Percentiles rank a stretch among this genome's conserved stretches.
These are phyloP conservation scores for Luffa aegyptiaca DNA, from an alignment of 306 rosid genomes.

Conservation along the genomic window DNA sequence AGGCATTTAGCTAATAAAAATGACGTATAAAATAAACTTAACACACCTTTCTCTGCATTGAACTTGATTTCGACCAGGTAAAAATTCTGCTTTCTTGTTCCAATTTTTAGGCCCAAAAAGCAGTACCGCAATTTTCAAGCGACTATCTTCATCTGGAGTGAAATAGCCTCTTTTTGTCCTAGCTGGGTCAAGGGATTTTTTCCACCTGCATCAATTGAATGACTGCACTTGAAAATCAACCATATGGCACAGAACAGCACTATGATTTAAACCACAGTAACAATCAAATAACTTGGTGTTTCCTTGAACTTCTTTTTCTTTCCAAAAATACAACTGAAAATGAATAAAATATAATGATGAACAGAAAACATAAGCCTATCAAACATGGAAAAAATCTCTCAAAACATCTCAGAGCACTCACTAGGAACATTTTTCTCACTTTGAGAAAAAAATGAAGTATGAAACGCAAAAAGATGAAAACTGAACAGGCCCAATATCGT, in stretches of 20 bases:
- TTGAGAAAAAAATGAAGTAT: background rate
- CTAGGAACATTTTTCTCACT: background rate
- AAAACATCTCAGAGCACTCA: background rate
- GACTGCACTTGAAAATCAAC: background rate
- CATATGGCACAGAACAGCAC: background rate
- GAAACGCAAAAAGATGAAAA: conserved; percentile 3
- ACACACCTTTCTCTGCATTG: conserved; percentile 94
- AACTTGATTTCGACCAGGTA: conserved; percentile 83
- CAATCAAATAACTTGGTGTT: background rate
- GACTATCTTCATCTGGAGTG: conserved; percentile 64
- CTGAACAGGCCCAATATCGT: background rate
- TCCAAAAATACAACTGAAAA: background rate
- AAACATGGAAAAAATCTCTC: background rate
- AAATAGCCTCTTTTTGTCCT: conserved; percentile 57
- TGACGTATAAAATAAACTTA: background rate
- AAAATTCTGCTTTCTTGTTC: conserved; percentile 72
- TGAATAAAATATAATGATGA: background rate
- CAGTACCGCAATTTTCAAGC: conserved; percentile 69
- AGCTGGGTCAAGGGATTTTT: conserved; percentile 64
- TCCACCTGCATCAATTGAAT: conserved; percentile 51
- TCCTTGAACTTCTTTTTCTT: background rate
- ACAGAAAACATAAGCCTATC: background rate
- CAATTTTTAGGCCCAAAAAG: conserved; percentile 84
- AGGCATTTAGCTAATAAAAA: background rate
- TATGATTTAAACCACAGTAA: background rate